These are phyloP conservation scores for Plantago coronopus DNA, from an alignment of 305 asterid species.

Conservation along the genomic window DNA sequence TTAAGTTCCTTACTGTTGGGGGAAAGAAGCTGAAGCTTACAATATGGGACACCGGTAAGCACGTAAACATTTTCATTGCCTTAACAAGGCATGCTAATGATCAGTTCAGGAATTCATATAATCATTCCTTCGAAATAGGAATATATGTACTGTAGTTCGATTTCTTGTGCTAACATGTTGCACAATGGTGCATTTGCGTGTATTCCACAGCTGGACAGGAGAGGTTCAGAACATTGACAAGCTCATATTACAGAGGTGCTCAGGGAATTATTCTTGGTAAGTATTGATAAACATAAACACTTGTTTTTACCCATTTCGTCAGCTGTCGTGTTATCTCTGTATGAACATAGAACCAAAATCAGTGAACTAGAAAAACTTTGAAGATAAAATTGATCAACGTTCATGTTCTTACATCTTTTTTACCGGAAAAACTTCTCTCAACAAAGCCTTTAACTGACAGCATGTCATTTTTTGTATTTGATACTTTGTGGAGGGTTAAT, in stretches of 20 bases:
- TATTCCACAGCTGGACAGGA: slow-evolving; percentile 85
- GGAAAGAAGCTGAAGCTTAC: slow-evolving; percentile 78
- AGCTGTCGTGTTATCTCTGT: not conserved
- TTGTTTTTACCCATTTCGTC: not conserved
- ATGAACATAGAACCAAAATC: not conserved
- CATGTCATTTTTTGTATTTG: not conserved
- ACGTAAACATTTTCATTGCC: no score
- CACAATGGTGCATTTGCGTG: slow-evolving; percentile 11
- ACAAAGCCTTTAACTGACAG: no score
- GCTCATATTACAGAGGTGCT: slow-evolving; percentile 88
- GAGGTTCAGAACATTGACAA: slow-evolving; percentile 80
- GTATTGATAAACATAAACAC: slow-evolving; percentile 22
- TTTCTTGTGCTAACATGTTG: slow-evolving; percentile 13
- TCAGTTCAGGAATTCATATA: not conserved
- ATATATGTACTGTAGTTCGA: not conserved
- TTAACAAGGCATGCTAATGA: no score
- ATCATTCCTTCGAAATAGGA: slow-evolving; percentile 10
- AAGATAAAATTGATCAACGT: no score
- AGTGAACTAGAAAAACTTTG: no score
- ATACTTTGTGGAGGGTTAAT: slow-evolving; percentile 8
- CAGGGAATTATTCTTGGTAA: slow-evolving; percentile 83
- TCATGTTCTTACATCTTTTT: no score
- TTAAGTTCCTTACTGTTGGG: slow-evolving; percentile 62
- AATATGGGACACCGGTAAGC: slow-evolving; percentile 84
- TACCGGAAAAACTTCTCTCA: no score